Conservation (phyloP, 1,284 basidiomycete genomes). For the Clitocybe nebularis region DNA sequence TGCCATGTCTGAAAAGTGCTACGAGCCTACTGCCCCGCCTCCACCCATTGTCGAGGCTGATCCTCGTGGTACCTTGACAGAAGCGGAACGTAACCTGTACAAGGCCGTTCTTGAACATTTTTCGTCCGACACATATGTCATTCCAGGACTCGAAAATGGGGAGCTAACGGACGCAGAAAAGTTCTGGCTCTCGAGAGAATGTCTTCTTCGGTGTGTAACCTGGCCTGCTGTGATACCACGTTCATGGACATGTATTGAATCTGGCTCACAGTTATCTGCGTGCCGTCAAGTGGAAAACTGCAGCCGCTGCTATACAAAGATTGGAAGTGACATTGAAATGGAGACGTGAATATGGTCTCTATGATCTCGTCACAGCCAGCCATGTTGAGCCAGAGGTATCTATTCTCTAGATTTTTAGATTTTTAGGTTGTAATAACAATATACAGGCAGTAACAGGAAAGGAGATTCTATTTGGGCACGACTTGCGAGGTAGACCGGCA, state of each 20-base stretch:
- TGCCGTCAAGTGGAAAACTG: constrained; percentile 63
- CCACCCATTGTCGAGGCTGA: constrained; percentile 25
- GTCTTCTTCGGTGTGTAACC: constrained; percentile 51
- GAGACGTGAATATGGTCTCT: constrained; percentile 70
- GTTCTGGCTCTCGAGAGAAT: constrained; percentile 76
- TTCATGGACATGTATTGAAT: background rate
- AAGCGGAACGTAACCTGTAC: constrained; percentile 48
- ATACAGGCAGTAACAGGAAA: constrained; percentile 69
- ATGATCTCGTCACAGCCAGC: constrained; percentile 51
- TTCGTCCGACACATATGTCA: constrained; percentile 41
- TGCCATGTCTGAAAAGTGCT: constrained; percentile 29
- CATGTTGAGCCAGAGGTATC: constrained; percentile 68
- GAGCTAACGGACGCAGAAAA: constrained; percentile 60
- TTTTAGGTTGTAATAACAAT: constrained; percentile 9
- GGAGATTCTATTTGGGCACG: constrained; percentile 73
- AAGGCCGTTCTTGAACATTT: constrained; percentile 60
- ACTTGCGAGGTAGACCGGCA: constrained; percentile 61
- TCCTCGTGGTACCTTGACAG: constrained; percentile 35
- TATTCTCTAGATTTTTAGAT: background rate
- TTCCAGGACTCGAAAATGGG: constrained; percentile 49
- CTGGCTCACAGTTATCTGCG: constrained; percentile 58
- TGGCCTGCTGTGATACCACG: background rate
- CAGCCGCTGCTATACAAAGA: constrained; percentile 51
- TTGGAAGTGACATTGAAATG: constrained; percentile 69
- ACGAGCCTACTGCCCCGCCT: constrained; percentile 32